Conservation (phyloP, 2,329 filamentous ascomycete genomes). For the Bipolaris gigantea region DNA sequence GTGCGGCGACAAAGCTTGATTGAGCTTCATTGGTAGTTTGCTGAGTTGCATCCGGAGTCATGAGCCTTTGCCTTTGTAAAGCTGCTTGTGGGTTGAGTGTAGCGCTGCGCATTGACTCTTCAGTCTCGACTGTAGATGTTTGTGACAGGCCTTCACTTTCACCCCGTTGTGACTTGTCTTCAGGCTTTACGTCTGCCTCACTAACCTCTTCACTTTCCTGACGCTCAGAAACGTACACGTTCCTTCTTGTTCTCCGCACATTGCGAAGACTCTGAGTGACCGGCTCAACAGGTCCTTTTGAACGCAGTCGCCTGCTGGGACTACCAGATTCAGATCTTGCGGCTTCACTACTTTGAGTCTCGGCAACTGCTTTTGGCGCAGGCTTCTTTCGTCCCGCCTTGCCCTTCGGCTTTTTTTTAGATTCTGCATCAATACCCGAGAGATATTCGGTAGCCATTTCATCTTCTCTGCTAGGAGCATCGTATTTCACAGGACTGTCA, state of each 20-base stretch:
- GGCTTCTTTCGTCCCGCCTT: slow-evolving; percentile 5
- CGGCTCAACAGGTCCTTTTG: slow-evolving; percentile 3
- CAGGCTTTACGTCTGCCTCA: slow-evolving; percentile 3
- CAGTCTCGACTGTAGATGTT: slow-evolving; percentile 1
- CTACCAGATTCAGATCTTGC: slow-evolving; percentile 7
- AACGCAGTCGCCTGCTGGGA: slow-evolving; percentile 9
- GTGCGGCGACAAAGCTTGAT: slow-evolving; percentile 1
- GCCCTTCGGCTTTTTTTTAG: not conserved
- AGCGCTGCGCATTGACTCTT: slow-evolving; percentile 2
- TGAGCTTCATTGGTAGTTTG: slow-evolving; percentile 29
- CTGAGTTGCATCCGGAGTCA: slow-evolving; percentile 37
- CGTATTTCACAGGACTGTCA: slow-evolving; percentile 15
- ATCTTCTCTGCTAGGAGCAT: not conserved
- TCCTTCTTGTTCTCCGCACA: slow-evolving; percentile 16
- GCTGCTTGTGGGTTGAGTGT: slow-evolving; percentile 15
- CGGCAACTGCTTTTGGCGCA: not conserved
- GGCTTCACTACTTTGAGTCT: slow-evolving; percentile 6
- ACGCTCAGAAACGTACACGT: slow-evolving; percentile 9
- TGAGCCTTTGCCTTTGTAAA: slow-evolving; percentile 19
- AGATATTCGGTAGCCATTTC: slow-evolving; percentile 5
- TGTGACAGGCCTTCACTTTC: slow-evolving; percentile 16
- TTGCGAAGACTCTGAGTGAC: slow-evolving; percentile 18
- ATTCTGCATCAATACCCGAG: slow-evolving; percentile 9
- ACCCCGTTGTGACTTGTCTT: slow-evolving; percentile 7
- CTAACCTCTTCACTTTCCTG: not conserved